phyloP scores from a whole-genome alignment of 768 basidiomycete species.

The Grammothele lineata region DNA sequence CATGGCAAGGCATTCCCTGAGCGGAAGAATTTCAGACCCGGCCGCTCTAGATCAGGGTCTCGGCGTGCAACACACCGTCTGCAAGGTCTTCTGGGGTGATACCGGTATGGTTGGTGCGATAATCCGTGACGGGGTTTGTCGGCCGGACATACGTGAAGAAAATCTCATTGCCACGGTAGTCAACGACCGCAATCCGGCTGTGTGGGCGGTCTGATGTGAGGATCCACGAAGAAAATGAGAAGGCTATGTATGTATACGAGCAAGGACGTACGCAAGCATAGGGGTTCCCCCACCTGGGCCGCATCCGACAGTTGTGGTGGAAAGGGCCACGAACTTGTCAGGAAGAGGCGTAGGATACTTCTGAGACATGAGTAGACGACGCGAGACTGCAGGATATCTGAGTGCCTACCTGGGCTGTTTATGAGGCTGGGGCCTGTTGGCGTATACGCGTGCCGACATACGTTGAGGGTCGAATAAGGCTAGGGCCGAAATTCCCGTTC shows the following conservation, averaged over 20 bases:
- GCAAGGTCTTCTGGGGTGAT: conserved; percentile 40
- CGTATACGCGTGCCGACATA: too few species aligned
- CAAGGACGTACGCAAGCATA: conserved; percentile 67
- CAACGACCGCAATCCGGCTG: conserved; percentile 40
- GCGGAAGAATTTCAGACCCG: too few species aligned
- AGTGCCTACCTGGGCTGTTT: too few species aligned
- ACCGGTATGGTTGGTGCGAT: conserved; percentile 62
- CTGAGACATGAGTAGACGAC: too few species aligned
- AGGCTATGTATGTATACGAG: too few species aligned
- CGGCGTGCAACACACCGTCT: too few species aligned
- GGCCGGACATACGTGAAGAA: conserved; percentile 67
- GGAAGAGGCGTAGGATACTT: conserved; percentile 23
- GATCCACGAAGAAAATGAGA: background rate
- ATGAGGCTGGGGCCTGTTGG: too few species aligned
- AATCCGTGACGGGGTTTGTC: conserved; percentile 66
- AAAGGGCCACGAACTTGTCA: conserved; percentile 53
- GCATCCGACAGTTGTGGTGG: conserved; percentile 60
- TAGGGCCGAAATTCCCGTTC: too few species aligned
- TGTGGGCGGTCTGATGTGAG: background rate
- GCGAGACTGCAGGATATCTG: too few species aligned
- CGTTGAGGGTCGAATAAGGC: too few species aligned
- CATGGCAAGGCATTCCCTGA: conserved; percentile 54
- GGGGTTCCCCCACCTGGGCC: conserved; percentile 78
- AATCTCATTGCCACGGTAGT: conserved; percentile 45
- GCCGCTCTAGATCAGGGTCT: too few species aligned